phyloP scores from a whole-genome alignment of 225 moss, liverwort and hornwort species.

The Bryum argenteum region DNA sequence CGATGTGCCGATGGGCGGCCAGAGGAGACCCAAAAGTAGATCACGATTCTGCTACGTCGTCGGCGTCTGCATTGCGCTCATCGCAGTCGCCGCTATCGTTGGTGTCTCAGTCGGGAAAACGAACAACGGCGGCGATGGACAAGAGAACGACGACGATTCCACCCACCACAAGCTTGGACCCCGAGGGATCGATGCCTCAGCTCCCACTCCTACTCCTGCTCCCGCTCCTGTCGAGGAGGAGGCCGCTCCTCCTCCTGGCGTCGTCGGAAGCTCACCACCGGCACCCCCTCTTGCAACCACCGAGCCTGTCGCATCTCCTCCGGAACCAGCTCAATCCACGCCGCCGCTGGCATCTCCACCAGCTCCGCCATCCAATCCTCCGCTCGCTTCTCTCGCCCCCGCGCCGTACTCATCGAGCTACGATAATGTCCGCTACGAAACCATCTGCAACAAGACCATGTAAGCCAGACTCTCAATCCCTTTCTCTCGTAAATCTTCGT shows the following conservation, averaged over 20 bases:
- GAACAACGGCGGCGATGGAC: background rate
- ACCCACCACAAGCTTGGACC: slow-evolving; percentile 13
- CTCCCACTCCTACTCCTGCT: slow-evolving; percentile 42
- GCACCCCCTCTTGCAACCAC: slow-evolving; percentile 24
- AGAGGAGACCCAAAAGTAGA: slow-evolving; percentile 23
- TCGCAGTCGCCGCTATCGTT: slow-evolving; percentile 37
- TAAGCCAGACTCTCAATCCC: slow-evolving; percentile 13
- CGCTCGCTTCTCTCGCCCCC: slow-evolving; percentile 31
- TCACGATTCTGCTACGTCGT: slow-evolving; percentile 24
- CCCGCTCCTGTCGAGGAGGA: slow-evolving; percentile 8
- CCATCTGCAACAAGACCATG: slow-evolving; percentile 47
- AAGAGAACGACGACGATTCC: background rate
- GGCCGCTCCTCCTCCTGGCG: background rate
- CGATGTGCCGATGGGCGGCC: slow-evolving; percentile 42
- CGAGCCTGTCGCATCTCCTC: slow-evolving; percentile 25
- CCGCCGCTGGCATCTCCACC: background rate
- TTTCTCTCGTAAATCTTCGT: background rate
- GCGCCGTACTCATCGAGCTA: slow-evolving; percentile 17
- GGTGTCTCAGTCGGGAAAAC: slow-evolving; percentile 22
- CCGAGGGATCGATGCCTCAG: background rate
- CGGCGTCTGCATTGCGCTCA: slow-evolving; percentile 37
- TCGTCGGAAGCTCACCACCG: slow-evolving; percentile 32
- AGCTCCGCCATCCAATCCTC: slow-evolving; percentile 5
- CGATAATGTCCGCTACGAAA: slow-evolving; percentile 21
- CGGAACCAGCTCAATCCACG: background rate